These are phyloP conservation scores for Phytophthora cryptogea DNA, from an alignment of 352 stramenopile species.

Conservation along the genomic window DNA sequence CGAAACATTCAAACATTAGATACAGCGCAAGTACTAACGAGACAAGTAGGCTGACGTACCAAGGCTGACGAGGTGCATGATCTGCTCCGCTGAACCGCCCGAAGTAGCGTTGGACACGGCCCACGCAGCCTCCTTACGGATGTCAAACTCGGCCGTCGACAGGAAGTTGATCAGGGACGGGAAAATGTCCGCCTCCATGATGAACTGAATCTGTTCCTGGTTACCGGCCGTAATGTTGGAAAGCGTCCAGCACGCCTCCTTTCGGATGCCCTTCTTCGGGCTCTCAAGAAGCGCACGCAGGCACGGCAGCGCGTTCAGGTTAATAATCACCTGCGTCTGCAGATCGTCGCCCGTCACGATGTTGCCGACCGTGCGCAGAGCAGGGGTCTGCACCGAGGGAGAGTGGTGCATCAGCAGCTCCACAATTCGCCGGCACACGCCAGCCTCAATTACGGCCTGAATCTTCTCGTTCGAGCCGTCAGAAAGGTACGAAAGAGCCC, in stretches of 20 bases:
- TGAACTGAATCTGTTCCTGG: slow-evolving; percentile 98
- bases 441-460: slow-evolving; percentile 97
- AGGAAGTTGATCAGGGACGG: slow-evolving; percentile 96
- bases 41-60: slow-evolving; percentile 43
- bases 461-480: slow-evolving; percentile 99
- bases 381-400: slow-evolving; percentile 83
- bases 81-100: slow-evolving; percentile 93
- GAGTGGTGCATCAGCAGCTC: slow-evolving; percentile 92
- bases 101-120: slow-evolving; percentile 99
- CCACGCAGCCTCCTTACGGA: slow-evolving; percentile 98
- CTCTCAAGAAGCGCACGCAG: slow-evolving; percentile 94
- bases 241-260: slow-evolving; percentile 99
- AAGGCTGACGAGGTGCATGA: slow-evolving; percentile 96
- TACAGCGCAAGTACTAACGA: not conserved
- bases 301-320: slow-evolving; percentile 96
- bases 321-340: slow-evolving; percentile 99
- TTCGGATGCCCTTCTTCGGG: slow-evolving; percentile 98
- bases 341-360: slow-evolving; percentile 99
- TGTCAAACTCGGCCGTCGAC: slow-evolving; percentile 97
- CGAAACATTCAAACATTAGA: slow-evolving; percentile 9
- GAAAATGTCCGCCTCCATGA: slow-evolving; percentile 98
- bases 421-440: slow-evolving; percentile 96
- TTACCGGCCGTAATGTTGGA: slow-evolving; percentile 99
- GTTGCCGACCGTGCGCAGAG: slow-evolving; percentile 94
- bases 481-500: slow-evolving; percentile 98